Base-by-base conservation (phyloP, 1,284 basidiomycete genomes). In the Ceratobasidium sp. region DNA sequence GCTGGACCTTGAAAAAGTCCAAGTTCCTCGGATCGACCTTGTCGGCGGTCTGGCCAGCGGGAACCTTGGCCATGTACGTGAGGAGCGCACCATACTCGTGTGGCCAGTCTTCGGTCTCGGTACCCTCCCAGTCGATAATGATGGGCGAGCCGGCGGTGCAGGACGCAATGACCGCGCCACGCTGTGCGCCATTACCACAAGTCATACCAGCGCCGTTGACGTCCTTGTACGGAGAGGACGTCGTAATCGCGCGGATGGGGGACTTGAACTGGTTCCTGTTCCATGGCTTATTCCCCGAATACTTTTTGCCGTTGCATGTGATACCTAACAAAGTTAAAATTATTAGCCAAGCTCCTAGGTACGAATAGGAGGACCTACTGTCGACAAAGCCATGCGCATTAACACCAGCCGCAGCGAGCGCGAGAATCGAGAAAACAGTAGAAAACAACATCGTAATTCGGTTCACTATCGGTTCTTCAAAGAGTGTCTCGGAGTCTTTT, bases 1-100 rank as follows among this genome's bases (percentile, higher is more conserved):
- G 83, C 69, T 86, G 86, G 78, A 90, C 87, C 85, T 94, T 94
- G 88, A 93, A 93, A 91, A 91, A 94, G 81, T 90, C 85, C 1
- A 91, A 91, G 12, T 86, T 82, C 5, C 86, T 85, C 1, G 88
- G 81, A 81, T 93, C 86, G 83, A 90, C 93, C 15, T 66, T 66
- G 79, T 90, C 84, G 81, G 89, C 87, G 83, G 93, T 93, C 0
- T 89, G 84, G 0, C 86, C 85, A 23, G 84, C 82, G 15, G 40
- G 64, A 0, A 89, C 79, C 20, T 54, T 86, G 0, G 92, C 88
- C 87, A 94, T 87, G 82, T 94, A 94, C 54, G 90, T 91, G 84
- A 93, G 85, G 82, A 94, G 84, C 1, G 92, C 92, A 3, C 92
- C 92, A 6, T 28, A 28, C 26, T 23, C 38, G 23, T 59, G 56